phyloP scores from a whole-genome alignment of 2,329 filamentous ascomycete species.

The Gaeumannomyces tritici region DNA sequence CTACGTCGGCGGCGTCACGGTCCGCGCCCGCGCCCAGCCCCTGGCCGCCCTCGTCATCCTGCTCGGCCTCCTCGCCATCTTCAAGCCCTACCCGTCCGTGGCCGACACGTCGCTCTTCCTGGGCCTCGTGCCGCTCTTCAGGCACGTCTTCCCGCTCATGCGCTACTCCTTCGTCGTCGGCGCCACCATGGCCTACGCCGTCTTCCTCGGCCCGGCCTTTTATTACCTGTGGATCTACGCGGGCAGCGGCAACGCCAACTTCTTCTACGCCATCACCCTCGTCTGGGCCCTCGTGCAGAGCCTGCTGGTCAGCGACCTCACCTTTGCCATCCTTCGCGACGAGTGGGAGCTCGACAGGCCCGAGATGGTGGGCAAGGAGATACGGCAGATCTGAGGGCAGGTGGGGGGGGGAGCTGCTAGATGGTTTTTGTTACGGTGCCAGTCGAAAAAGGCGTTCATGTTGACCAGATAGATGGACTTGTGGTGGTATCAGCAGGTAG shows the following conservation, averaged over 20 bases:
- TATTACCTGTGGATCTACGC: constrained; percentile 98
- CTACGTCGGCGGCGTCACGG: constrained; percentile 78
- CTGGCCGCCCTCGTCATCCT: constrained; percentile 78
- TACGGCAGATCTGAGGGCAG: constrained; percentile 63
- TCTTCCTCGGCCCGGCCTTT: constrained; percentile 84
- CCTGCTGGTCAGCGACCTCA: constrained; percentile 74
- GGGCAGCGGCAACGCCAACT: constrained; percentile 95
- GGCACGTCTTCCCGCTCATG: constrained; percentile 90
- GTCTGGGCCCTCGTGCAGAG: constrained; percentile 92
- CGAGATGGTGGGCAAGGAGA: constrained; percentile 81
- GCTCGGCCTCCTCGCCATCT: constrained; percentile 83
- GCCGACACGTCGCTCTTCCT: constrained; percentile 83
- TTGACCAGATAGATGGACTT: too few species aligned
- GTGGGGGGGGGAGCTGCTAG: not conserved
- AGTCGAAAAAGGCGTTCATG: not conserved
- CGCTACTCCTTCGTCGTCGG: constrained; percentile 84
- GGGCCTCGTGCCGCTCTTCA: constrained; percentile 71
- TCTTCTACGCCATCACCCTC: constrained; percentile 98
- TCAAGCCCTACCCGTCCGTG: constrained; percentile 94
- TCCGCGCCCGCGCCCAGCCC: constrained; percentile 77
- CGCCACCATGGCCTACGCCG: constrained; percentile 76
- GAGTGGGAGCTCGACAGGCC: constrained; percentile 91
- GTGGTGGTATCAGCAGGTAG: too few species aligned
- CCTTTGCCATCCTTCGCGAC: constrained; percentile 83
- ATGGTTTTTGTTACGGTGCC: not conserved